Evolutionary conservation across 257 asterid genomes (phyloP).

Genomic region (Rehmannia glutinosa): DNA sequence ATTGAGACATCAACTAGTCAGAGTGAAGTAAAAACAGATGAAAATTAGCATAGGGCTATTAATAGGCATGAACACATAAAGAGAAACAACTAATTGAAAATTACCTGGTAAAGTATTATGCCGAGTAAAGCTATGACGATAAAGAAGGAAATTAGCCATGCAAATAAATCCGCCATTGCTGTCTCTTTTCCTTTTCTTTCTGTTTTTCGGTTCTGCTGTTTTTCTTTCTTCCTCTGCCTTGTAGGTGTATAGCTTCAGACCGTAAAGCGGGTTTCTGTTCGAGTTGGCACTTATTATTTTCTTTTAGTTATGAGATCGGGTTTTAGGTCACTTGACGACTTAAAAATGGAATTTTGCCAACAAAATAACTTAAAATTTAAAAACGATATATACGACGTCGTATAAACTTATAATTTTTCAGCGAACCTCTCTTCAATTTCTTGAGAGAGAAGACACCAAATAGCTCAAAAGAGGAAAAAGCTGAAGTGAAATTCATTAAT

Average conservation of each 20-base stretch:
- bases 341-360: too few species aligned
- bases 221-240: too few species aligned
- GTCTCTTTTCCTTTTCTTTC: background rate
- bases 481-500: background rate
- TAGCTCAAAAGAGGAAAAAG: background rate
- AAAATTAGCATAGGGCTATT: background rate
- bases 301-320: too few species aligned
- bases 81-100: background rate
- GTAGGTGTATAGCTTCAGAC: too few species aligned
- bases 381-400: too few species aligned
- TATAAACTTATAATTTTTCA: too few species aligned
- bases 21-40: constrained; percentile 6
- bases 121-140: constrained; percentile 55
- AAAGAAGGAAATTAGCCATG: constrained; percentile 74
- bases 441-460: constrained; percentile 17
- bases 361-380: too few species aligned
- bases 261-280: too few species aligned
- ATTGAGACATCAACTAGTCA: background rate
- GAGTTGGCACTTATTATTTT: too few species aligned
- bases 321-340: too few species aligned
- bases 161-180: constrained; percentile 58
- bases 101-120: constrained; percentile 67
- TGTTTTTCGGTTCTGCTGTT: background rate
- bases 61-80: background rate
- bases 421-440: background rate